Percentiles rank a stretch among this genome's conserved stretches.
Evolutionary conservation across 768 basidiomycete species (phyloP).

Genomic region (Pleurotus platypus): DNA sequence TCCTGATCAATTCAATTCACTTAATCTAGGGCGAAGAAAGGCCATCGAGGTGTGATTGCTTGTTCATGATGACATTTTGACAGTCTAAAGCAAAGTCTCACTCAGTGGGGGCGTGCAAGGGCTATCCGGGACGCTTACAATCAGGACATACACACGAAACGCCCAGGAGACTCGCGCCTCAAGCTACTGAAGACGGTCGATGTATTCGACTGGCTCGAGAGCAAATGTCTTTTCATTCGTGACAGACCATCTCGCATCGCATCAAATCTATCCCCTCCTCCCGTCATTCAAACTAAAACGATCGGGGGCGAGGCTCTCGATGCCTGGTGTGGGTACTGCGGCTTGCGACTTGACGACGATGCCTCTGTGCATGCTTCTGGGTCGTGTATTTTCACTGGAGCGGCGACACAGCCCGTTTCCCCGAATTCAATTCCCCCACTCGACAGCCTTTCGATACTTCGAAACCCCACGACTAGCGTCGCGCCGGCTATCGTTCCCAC

Average conservation of each 20-base stretch:
- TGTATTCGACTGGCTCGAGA: conserved; percentile 42
- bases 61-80: background rate
- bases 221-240: conserved; percentile 34
- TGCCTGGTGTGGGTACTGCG: conserved; percentile 5
- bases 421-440: conserved; percentile 19
- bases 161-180: conserved; percentile 11
- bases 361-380: background rate
- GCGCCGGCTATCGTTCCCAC: too few relatives aligned
- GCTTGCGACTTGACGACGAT: background rate
- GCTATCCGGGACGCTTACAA: conserved; percentile 41
- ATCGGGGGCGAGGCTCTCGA: background rate
- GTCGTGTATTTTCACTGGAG: background rate
- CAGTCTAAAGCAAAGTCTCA: background rate
- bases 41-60: conserved; percentile 41
- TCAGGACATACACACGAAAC: conserved; percentile 13
- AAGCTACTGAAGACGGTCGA: conserved; percentile 35
- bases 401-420: background rate
- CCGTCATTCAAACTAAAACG: background rate
- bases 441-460: conserved; percentile 15
- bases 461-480: background rate
- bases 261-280: background rate
- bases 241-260: background rate
- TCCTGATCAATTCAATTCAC: conserved; percentile 27
- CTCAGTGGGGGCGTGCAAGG: conserved; percentile 44
- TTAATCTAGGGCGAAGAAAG: conserved; percentile 43